These are phyloP conservation scores for Pichia kudriavzevii DNA, from an alignment of 1,139 yeast species.

Conservation along the genomic window DNA sequence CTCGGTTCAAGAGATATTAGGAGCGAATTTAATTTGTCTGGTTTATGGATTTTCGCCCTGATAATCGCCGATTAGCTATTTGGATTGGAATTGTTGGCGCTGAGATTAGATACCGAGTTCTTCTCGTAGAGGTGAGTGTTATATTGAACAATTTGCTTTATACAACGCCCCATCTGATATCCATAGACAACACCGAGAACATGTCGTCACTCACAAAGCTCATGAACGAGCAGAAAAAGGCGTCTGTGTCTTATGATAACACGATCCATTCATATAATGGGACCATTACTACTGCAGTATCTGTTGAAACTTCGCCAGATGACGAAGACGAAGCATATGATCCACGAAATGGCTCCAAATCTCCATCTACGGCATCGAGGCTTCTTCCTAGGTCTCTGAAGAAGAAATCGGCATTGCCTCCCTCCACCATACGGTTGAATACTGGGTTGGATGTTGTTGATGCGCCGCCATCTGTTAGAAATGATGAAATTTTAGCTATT, in stretches of 20 bases:
- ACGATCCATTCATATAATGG: constrained; percentile 18
- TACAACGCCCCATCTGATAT: neutral
- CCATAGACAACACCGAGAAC: constrained; percentile 3
- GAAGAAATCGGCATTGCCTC: neutral
- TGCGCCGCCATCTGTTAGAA: too few species aligned
- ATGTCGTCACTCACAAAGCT: constrained; percentile 28
- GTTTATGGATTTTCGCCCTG: too few species aligned
- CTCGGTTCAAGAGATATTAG: too few species aligned
- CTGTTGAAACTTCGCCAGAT: constrained; percentile 27
- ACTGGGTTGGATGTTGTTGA: too few species aligned
- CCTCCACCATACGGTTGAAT: too few species aligned
- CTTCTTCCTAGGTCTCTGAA: neutral
- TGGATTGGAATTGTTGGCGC: constrained; percentile 3
- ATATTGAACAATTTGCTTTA: neutral
- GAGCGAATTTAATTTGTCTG: too few species aligned
- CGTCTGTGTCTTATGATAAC: constrained; percentile 9
- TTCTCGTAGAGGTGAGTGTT: too few species aligned
- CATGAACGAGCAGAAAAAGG: constrained; percentile 24
- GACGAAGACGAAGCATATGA: constrained; percentile 16
- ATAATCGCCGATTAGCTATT: too few species aligned
- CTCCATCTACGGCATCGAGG: constrained; percentile 3
- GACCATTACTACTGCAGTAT: constrained; percentile 27
- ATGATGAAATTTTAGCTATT: too few species aligned
- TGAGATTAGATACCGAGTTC: neutral
- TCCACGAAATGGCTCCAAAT: constrained; percentile 11